Evolutionary conservation across 2,329 filamentous ascomycete genomes (phyloP).

Genomic region (Botrytis sinoallii): DNA sequence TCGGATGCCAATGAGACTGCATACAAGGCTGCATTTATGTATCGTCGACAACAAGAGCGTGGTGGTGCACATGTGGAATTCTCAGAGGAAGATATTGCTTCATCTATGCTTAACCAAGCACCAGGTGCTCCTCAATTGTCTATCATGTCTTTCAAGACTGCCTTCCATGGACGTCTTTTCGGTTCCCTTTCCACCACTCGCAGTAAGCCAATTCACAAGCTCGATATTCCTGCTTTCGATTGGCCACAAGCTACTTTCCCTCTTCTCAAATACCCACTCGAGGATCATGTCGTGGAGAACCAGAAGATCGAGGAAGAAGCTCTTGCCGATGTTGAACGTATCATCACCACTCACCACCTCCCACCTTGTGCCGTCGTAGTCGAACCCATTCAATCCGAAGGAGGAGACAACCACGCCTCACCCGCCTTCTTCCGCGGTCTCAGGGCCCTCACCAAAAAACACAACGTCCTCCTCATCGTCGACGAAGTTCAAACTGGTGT

Average conservation of each 20-base stretch:
- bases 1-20: slow-evolving; percentile 83
- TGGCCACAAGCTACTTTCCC: slow-evolving; percentile 85
- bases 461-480: slow-evolving; percentile 71
- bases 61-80: slow-evolving; percentile 65
- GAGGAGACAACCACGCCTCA: slow-evolving; percentile 80
- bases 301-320: slow-evolving; percentile 68
- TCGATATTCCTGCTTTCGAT: slow-evolving; percentile 84
- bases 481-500: slow-evolving; percentile 84
- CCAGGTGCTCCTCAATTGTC: slow-evolving; percentile 73
- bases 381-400: slow-evolving; percentile 80
- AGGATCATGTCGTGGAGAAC: slow-evolving; percentile 67
- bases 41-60: slow-evolving; percentile 68
- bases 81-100: slow-evolving; percentile 63
- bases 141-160: slow-evolving; percentile 75
- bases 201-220: slow-evolving; percentile 80
- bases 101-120: slow-evolving; percentile 67
- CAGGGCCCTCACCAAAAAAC: slow-evolving; percentile 66
- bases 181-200: slow-evolving; percentile 75
- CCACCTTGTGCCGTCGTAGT: slow-evolving; percentile 72
- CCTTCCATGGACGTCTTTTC: slow-evolving; percentile 79
- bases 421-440: slow-evolving; percentile 75
- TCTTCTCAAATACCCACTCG: slow-evolving; percentile 71
- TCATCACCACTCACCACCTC: slow-evolving; percentile 65
- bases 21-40: slow-evolving; percentile 87
- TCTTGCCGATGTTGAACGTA: slow-evolving; percentile 67